Evolutionary conservation across 768 basidiomycete genomes (phyloP).

Genomic region (Scleroderma bovista): DNA sequence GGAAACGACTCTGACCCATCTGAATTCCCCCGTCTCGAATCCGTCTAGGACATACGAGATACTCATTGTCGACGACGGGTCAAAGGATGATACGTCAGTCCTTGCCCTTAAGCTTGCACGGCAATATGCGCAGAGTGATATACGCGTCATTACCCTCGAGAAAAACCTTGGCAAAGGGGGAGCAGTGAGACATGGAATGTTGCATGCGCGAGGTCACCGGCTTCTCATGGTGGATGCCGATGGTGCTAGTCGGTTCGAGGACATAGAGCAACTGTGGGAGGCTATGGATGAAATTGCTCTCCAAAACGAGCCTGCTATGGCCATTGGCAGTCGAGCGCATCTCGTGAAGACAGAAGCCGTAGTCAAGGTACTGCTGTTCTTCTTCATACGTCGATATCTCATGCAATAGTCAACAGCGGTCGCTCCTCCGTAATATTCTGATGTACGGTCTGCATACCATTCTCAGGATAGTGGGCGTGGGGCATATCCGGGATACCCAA

Average conservation of each 20-base stretch:
- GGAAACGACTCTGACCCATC: conserved; percentile 61
- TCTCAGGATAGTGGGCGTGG: conserved; percentile 83
- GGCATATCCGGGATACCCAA: conserved; percentile 89
- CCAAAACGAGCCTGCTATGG: conserved; percentile 49
- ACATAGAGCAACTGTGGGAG: conserved; percentile 73
- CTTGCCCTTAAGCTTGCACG: conserved; percentile 61
- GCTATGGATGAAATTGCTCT: conserved; percentile 61
- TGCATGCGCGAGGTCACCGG: conserved; percentile 69
- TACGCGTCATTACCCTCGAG: conserved; percentile 73
- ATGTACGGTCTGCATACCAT: conserved; percentile 94
- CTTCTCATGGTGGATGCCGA: conserved; percentile 94
- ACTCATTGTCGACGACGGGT: conserved; percentile 88
- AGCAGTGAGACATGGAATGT: conserved; percentile 87
- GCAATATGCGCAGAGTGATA: conserved; percentile 50
- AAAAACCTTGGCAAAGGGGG: conserved; percentile 90
- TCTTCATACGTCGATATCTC: background rate
- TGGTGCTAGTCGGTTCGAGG: conserved; percentile 83
- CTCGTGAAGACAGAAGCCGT: conserved; percentile 89
- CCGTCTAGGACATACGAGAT: conserved; percentile 65
- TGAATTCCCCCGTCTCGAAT: conserved; percentile 34
- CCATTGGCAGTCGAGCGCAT: conserved; percentile 90
- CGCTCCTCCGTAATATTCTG: conserved; percentile 79
- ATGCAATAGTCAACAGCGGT: conserved; percentile 50
- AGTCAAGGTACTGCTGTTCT: conserved; percentile 71
- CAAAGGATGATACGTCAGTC: conserved; percentile 65